These are phyloP conservation scores for Talaromyces amestolkiae DNA, from an alignment of 2,329 filamentous ascomycete species.

Conservation along the genomic window DNA sequence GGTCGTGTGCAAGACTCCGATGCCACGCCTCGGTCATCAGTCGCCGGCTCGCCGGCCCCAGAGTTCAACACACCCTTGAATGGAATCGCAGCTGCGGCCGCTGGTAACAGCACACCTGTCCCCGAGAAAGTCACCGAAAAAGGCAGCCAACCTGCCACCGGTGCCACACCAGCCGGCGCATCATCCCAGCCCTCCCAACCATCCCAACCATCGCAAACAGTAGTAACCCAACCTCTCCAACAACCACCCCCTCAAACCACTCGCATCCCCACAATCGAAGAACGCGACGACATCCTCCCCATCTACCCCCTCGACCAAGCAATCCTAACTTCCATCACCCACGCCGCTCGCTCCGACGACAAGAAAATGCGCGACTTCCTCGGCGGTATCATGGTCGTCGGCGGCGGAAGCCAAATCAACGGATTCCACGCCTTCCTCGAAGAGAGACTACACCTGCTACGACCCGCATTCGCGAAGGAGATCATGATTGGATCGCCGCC, in stretches of 20 bases:
- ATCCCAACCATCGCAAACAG: background rate
- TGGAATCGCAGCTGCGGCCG: constrained; percentile 25
- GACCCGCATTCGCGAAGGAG: constrained; percentile 62
- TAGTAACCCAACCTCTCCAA: constrained; percentile 7
- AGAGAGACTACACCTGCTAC: constrained; percentile 68
- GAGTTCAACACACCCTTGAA: constrained; percentile 69
- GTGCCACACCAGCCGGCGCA: background rate
- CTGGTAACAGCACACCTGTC: constrained; percentile 38
- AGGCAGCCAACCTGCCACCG: constrained; percentile 11
- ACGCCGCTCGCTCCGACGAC: constrained; percentile 84
- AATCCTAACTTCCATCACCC: constrained; percentile 82
- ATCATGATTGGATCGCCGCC: constrained; percentile 69
- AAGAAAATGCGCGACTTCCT: constrained; percentile 90
- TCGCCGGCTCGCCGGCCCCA: constrained; percentile 81
- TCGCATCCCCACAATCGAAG: constrained; percentile 49
- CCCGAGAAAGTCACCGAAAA: constrained; percentile 27
- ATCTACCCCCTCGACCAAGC: constrained; percentile 81
- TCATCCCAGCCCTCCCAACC: constrained; percentile 1
- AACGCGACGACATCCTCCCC: constrained; percentile 77
- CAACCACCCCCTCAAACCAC: constrained; percentile 33
- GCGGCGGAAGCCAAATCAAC: constrained; percentile 77
- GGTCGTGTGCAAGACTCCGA: constrained; percentile 66
- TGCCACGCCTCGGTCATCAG: constrained; percentile 77
- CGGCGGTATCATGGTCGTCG: constrained; percentile 85
- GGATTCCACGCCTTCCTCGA: constrained; percentile 81